Base-by-base conservation (phyloP, 1,139 yeast genomes). In the Yamadazyma diospyri region DNA sequence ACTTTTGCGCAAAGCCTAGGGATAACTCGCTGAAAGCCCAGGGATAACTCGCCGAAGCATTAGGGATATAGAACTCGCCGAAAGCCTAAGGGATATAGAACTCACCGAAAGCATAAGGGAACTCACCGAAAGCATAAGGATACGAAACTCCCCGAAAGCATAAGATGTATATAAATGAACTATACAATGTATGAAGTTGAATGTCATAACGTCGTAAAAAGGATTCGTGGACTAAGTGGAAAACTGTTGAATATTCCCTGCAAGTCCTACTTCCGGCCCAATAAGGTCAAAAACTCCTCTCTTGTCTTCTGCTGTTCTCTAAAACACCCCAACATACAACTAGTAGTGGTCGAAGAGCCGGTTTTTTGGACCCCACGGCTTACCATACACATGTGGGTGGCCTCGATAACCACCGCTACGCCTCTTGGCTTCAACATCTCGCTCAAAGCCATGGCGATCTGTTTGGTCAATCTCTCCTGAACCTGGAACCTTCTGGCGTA, bases 351-450 rank as follows among this genome's bases (percentile, higher is more conserved):
- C 17, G 86, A 76, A 14, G 95, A 83, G 1, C 97, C 97, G 0
- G 95, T 79, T 61, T 92, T 94, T 57, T 92, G 97, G 16, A 92
- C 88, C 32, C 99, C 99, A 54, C 99, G 77, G 59, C 95, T 87
- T 20, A 89, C 97, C 99, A 92, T 92, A 60, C 99, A 92, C 98
- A 94, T 92, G 56, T 92, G 99, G 7, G 94, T 78, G 17, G 97
- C 97, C 59, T 92, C 98, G 53, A 92, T 88, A 16, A 92, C 97
- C 25, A 92, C 98, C 0, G 97, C 98, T 10, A 92, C 98, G 36
- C 98, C 98, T 49, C 92, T 74, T 12, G 99, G 98, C 53, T 83
- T 81, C 49, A 92, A 69, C 40, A 89, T 85, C 52, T 88, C 97
- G 58, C 83, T 79, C 33, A 92, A 61, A 0, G 98, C 97, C 85